Evolutionary conservation across 441 rosid genomes (phyloP).

Genomic region (Populus hybrid): DNA sequence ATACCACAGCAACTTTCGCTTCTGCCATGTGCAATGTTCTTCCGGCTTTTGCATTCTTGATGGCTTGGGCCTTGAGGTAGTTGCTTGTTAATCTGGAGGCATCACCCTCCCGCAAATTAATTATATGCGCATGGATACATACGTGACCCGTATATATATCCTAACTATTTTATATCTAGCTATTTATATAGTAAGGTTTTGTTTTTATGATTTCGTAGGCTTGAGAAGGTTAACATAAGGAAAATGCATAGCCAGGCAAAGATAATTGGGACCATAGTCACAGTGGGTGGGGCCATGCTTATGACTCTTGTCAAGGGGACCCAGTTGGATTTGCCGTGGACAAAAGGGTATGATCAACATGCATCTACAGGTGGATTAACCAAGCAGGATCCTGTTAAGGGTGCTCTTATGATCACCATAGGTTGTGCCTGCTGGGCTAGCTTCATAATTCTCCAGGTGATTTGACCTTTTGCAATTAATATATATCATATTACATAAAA

Average conservation of each 20-base stretch:
- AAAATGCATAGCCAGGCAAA: constrained; percentile 62
- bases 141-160: not conserved
- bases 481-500: too few species aligned
- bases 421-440: constrained; percentile 75
- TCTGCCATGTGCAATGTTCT: constrained; percentile 75
- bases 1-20: constrained; percentile 83
- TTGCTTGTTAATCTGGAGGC: not conserved
- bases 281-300: constrained; percentile 93
- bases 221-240: constrained; percentile 67
- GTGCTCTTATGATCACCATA: constrained; percentile 57
- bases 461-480: not conserved
- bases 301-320: constrained; percentile 86
- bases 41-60: constrained; percentile 80
- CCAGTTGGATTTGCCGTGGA: constrained; percentile 53
- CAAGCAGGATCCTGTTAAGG: constrained; percentile 53
- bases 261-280: constrained; percentile 66
- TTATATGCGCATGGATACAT: not conserved
- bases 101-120: not conserved
- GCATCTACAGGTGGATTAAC: constrained; percentile 34
- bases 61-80: constrained; percentile 68
- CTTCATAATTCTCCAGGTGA: constrained; percentile 80
- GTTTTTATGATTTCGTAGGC: constrained; percentile 27
- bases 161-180: too few species aligned
- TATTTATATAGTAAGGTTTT: too few species aligned
- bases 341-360: constrained; percentile 36